Base-by-base conservation (phyloP, 2,329 filamentous ascomycete genomes). In the Aspergillus cejpii region DNA sequence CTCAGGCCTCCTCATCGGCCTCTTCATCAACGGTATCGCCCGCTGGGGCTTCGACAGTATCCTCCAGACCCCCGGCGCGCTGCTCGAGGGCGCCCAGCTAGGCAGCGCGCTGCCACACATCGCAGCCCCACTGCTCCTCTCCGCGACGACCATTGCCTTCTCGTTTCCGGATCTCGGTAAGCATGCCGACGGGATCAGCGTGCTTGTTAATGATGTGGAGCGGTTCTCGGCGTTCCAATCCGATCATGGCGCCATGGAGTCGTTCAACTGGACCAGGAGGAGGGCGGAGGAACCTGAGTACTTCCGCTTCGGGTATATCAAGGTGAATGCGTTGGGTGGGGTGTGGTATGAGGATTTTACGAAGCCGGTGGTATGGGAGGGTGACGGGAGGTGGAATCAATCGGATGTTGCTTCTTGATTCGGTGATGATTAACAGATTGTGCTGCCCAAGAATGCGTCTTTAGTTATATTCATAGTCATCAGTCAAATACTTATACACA, bases 31-130 rank as follows among this genome's bases (percentile, higher is more conserved):
- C 55, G 79, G 79, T 23, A 74, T 79, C 41, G 79, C 79, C 2
- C 69, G 79, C n/a, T 82, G 79, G 79, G 79, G 78, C 2, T 82
- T 80, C 56, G 79, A 75, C 52, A 72, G 68, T 42, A 78, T 82
- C 44, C 68, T 82, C 0, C 72, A 82, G 54, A 81, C 79, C 0
- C 74, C 76, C 1, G 70, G 61, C 2, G 70, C 73, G 15, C 59
- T 82, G 23, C 61, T 68, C 10, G 59, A 63, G 26, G 66, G 64
- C 11, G 66, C 53, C 3, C 58, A 61, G 34, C 50, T 67, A 2
- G 62, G 62, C 5, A 66, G 62, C 20, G 33, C 56, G 1, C 55
- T 66, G 7, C 66, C 66, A 3, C 47, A 53, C 2, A 57, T 69
- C 19, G 48, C 55, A 3, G 41, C 49, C 1, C 54, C 58, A 0